phyloP scores from a whole-genome alignment of 306 rosid species.

The Arachis stenosperma region DNA sequence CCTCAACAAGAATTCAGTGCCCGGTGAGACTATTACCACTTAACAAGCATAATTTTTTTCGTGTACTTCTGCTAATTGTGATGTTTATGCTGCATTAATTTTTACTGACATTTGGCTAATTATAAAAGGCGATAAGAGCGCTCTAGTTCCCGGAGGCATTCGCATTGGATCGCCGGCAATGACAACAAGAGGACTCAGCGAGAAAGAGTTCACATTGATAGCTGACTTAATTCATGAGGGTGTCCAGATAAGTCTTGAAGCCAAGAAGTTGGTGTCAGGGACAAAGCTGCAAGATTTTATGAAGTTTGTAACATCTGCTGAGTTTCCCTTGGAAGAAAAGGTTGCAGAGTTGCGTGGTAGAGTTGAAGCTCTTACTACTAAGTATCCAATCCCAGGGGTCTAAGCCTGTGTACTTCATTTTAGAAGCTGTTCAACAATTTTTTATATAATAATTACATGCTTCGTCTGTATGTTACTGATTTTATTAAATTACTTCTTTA shows the following conservation, averaged over 20 bases:
- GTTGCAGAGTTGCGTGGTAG: conserved; percentile 62
- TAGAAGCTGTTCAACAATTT: conserved; percentile 28
- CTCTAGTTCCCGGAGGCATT: conserved; percentile 89
- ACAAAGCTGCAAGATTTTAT: conserved; percentile 83
- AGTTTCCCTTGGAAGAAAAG: conserved; percentile 57
- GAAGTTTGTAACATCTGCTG: conserved; percentile 65
- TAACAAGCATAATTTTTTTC: background rate
- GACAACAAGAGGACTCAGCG: conserved; percentile 91
- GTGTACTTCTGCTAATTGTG: background rate
- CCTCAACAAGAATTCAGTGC: conserved; percentile 93
- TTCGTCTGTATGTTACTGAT: conserved; percentile 10
- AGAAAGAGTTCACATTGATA: conserved; percentile 63
- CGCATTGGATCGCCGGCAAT: conserved; percentile 98
- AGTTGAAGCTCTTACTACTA: conserved; percentile 83
- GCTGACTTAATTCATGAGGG: conserved; percentile 93
- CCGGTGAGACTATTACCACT: conserved; percentile 55
- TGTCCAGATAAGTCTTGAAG: conserved; percentile 69
- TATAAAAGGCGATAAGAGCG: conserved; percentile 81
- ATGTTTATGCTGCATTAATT: conserved; percentile 7
- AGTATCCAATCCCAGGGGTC: conserved; percentile 84
- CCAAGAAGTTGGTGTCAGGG: conserved; percentile 64
- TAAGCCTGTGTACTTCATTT: conserved; percentile 30
- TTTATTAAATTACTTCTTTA: background rate
- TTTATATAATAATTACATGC: conserved; percentile 33
- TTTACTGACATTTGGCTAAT: conserved; percentile 29